Conservation (phyloP, 2,329 filamentous ascomycete species). For the Penicillium fuscoglaucum region DNA sequence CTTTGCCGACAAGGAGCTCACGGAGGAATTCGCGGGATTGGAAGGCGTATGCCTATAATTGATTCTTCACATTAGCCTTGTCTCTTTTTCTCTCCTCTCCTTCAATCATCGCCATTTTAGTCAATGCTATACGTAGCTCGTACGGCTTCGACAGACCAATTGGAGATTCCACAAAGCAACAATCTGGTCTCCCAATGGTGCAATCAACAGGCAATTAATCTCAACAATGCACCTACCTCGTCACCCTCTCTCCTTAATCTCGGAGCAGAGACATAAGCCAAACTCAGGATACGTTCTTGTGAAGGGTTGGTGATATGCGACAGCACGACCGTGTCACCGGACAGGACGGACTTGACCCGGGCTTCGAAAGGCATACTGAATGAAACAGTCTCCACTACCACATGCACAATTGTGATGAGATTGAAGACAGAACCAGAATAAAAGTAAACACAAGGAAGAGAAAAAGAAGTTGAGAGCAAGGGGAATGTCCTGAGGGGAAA, state of each 20-base stretch:
- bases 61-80: neutral
- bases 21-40: conserved; percentile 92
- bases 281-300: conserved; percentile 80
- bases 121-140: neutral
- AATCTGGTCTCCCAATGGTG: neutral
- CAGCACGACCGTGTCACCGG: conserved; percentile 87
- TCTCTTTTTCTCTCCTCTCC: neutral
- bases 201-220: neutral
- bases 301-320: conserved; percentile 76
- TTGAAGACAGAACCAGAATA: conserved; percentile 13
- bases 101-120: neutral
- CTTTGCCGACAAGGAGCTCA: conserved; percentile 79
- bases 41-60: conserved; percentile 71
- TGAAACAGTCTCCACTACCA: conserved; percentile 15
- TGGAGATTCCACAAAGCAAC: neutral
- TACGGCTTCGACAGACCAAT: neutral
- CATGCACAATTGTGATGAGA: conserved; percentile 12
- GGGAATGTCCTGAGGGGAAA: conserved; percentile 29
- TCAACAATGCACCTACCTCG: conserved; percentile 55
- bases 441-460: conserved; percentile 12
- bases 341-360: conserved; percentile 90
- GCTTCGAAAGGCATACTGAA: conserved; percentile 52
- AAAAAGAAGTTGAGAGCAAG: conserved; percentile 17
- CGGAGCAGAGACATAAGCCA: conserved; percentile 90
- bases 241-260: conserved; percentile 85